phyloP scores from a whole-genome alignment of 106 monocot species.

The Allium sativum region DNA sequence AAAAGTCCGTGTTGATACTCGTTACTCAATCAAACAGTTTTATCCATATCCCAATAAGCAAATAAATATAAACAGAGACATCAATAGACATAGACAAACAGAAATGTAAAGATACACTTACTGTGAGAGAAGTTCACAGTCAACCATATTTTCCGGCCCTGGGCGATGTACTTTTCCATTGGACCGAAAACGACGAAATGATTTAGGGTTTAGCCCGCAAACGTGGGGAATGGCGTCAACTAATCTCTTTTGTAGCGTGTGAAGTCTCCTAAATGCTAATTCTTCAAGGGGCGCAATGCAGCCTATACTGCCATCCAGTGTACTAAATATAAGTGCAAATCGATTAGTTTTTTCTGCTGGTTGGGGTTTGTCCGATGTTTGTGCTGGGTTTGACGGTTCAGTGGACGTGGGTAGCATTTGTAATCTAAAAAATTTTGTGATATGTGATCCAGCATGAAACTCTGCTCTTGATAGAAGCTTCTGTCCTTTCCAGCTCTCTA shows the following conservation, averaged over 20 bases:
- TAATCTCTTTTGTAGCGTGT: constrained; percentile 68
- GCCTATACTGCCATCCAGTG: constrained; percentile 92
- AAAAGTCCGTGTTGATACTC: too few species aligned
- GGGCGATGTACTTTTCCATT: constrained; percentile 87
- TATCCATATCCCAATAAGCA: too few species aligned
- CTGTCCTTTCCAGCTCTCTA: constrained; percentile 98
- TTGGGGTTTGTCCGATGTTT: constrained; percentile 29
- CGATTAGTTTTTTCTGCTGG: constrained; percentile 46
- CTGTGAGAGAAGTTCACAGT: constrained; percentile 80
- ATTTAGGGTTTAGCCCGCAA: constrained; percentile 80
- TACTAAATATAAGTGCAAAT: constrained; percentile 83
- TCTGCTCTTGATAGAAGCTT: constrained; percentile 89
- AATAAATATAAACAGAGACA: too few species aligned
- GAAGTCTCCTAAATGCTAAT: constrained; percentile 77
- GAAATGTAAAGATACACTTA: constrained; percentile 38
- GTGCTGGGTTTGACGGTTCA: constrained; percentile 30
- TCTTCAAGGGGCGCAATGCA: constrained; percentile 95
- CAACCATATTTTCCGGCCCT: constrained; percentile 87
- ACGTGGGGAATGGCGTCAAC: constrained; percentile 81
- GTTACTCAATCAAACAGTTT: too few species aligned
- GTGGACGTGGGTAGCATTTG: constrained; percentile 66
- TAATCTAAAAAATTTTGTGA: constrained; percentile 82
- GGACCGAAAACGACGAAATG: constrained; percentile 71
- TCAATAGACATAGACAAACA: not conserved
- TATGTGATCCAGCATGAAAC: constrained; percentile 80